Evolutionary conservation across 768 basidiomycete genomes (phyloP).

Genomic region (Ramaria sp.): DNA sequence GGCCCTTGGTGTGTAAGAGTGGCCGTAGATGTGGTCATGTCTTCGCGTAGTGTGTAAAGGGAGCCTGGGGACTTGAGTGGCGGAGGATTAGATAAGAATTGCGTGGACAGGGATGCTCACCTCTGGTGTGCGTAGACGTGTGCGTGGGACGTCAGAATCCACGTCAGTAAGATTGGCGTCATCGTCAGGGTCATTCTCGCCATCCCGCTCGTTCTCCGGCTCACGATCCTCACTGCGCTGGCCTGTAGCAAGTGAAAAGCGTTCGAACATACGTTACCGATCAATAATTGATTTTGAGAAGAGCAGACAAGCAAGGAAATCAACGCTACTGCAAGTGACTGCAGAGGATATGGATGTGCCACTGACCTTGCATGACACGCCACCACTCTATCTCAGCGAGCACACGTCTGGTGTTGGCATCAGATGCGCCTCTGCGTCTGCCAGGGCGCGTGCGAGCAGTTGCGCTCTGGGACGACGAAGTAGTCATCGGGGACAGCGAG

Average conservation of each 20-base stretch:
- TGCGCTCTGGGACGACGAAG: background rate
- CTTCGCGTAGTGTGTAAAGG: background rate
- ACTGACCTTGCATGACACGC: conserved; percentile 64
- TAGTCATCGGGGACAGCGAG: background rate
- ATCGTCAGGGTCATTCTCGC: background rate
- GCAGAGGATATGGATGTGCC: conserved; percentile 18
- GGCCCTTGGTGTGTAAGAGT: no score
- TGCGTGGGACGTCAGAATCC: background rate
- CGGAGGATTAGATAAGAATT: background rate
- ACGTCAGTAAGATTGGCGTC: background rate
- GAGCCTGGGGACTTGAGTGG: background rate
- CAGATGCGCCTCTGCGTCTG: conserved; percentile 33
- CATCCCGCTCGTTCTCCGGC: background rate
- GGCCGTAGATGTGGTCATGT: background rate
- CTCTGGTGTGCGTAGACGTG: background rate
- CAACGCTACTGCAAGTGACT: background rate
- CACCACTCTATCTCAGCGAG: conserved; percentile 87
- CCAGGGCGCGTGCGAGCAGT: background rate
- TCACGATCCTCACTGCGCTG: background rate
- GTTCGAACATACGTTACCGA: background rate
- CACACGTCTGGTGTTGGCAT: conserved; percentile 53
- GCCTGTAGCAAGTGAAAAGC: background rate
- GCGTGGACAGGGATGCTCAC: background rate
- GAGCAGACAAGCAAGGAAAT: background rate
- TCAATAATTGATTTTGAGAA: no score